Base-by-base conservation (phyloP, 2,329 filamentous ascomycete species). In the Aspergillus vadensis region DNA sequence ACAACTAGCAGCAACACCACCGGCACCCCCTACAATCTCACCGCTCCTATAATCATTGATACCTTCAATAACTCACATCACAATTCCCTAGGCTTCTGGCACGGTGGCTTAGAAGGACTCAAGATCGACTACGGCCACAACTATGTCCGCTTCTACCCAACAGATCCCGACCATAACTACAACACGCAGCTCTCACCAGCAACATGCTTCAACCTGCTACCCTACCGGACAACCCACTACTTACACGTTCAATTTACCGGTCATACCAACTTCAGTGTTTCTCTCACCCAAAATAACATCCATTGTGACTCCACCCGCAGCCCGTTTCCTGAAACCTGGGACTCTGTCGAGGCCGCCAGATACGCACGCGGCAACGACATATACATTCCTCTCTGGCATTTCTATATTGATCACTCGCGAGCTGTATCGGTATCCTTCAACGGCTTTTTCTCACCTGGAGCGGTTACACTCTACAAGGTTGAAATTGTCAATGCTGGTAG, bases 371-470 rank as follows among this genome's bases (percentile, higher is more conserved):
- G 73, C 19, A 71, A 76, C 0, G 82, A 88, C 68, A 86, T 90
- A 62, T 90, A 89, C 74, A 83, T 90, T 51, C 88, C 88, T 1
- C 77, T 90, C 32, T 82, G 77, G 48, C 88, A 91, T 74, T 91
- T 90, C 77, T 81, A 83, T 65, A 82, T 90, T 67, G 78, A 89
- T 68, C 80, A 84, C 3, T 79, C 76, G 12, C 81, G 84, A 4
- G 77, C 80, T 3, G 79, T 88, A 23, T 86, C 86, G 3, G 76
- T 91, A 50, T 83, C 85, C 0, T 80, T 91, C 60, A 85, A 87
- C 72, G 87, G 86, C 1, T 89, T 89, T 73, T 89, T 86, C 73
- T 83, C 79, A 2, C 70, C 72, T 0, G 79, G 82, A 9, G 65
- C 76, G 0, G 67, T 84, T 4, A 83, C 82, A 2, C 75, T 90